Evolutionary conservation across 306 rosid species (phyloP), one percentile per base, ranked within the genome.

Genomic region (Cucurbita pepo): DNA sequence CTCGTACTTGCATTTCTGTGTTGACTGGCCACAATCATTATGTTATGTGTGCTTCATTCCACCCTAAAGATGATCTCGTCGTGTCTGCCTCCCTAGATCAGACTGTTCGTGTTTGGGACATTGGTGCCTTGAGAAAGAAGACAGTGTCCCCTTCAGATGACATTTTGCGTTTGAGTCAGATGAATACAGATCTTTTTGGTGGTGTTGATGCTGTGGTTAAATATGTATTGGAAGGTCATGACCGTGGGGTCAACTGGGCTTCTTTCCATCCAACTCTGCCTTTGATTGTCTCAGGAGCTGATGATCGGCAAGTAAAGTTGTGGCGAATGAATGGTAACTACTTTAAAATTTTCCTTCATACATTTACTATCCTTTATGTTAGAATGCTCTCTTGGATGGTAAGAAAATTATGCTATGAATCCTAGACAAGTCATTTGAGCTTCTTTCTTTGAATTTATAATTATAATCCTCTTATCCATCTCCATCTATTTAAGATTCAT

Each of bases 241-340:
- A 93, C 77, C 85, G 98, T 34, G 98, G 98, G 51, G 98, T 93
- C 79, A 93, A 93, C 74, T 93, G 98, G 98, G 98, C 98, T 82
- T 79, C 91, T 61, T 93, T 93, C 73, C 98, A 93, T 85, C 97
- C 98, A 14, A 87, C 89, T 44, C 84, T 90, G 74, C 98, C 98
- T 73, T 86, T 93, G 75, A 93, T 93, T 82, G 97, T 93, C 81
- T 93, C 98, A 2, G 97, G 97, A 75, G 98, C 97, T 43, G 98
- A 93, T 85, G 98, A 93, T 45, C 88, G 98, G 60, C 97, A 88
- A 86, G 98, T 93, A 64, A 93, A 93, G 81, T 75, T 93, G 73
- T 93, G 98, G 98, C 83, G 98, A 69, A 93, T 93, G 98, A 93
- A 90, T 80, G 98, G 98, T 90, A 83, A 69, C 45, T 1, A 50